Base-by-base conservation (phyloP, 163 green algal genomes). In the Chloroidium sp. region DNA sequence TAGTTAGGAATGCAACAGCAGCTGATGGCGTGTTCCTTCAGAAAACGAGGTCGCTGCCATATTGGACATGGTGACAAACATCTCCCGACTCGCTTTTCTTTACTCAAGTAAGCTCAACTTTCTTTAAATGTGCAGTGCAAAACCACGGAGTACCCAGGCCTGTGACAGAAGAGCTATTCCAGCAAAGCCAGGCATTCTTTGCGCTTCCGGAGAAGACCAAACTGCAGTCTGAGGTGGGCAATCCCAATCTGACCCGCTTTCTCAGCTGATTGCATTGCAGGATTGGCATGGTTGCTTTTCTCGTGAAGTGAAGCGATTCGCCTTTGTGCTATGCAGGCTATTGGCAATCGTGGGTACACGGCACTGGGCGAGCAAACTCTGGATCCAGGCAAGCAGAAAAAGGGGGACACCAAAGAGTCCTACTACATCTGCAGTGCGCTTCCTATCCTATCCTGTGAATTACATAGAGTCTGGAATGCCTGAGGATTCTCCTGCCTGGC, bases 281-380 rank as follows among this genome's bases (percentile, higher is more conserved):
- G 3, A 14, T 76, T n/a, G 58, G 12, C 13, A n/a, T 76, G 69
- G 13, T 76, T 10, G 69, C 69, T 6, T 36, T 10, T 57, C 69
- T 76, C 8, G 6, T 36, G 6, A 14, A 76, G 8, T 14, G 69
- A 36, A 36, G 36, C 36, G 36, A 36, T 36, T 36, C 36, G 36
- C 36, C 36, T 36, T 36, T 36, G 6, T 57, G 13, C 10, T 76
- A 14, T 76, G 69, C 69, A 76, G 69, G 6, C 69, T 14, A 14
- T 59, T 3, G 62, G 74, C 2, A 92, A 92, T 78, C 77, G 90
- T 6, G 90, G 92, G 0, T 95, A 92, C 81, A 93, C 90, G 3
- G 86, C 88, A 0, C 83, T 90, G 36, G 78, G 84, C 62, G 90
- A 95, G 78, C 92, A 97, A 82, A 97, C 90, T 36, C 85, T 97